A percentile compares a stretch with the other conserved stretches of the same genome.
Conservation (phyloP, 805 yeast species). For the Metschnikowia lunata region DNA sequence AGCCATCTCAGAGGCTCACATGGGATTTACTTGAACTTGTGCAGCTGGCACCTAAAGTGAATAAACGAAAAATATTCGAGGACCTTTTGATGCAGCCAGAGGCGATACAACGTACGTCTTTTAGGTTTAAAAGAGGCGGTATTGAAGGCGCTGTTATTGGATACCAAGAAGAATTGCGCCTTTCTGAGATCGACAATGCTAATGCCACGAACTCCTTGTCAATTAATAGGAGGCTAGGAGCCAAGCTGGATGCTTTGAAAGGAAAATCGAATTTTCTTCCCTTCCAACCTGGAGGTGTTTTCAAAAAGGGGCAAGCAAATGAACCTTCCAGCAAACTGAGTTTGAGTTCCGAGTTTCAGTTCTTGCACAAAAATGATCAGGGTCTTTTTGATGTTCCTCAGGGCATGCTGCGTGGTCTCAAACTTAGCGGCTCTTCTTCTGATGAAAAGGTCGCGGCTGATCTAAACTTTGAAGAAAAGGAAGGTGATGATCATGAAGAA, state of each 20-base stretch:
- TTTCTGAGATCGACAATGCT: constrained; percentile 46
- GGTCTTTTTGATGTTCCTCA: constrained; percentile 84
- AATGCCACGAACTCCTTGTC: constrained; percentile 70
- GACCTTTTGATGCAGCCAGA: constrained; percentile 56
- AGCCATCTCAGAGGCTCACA: constrained; percentile 58
- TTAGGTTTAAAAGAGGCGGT: constrained; percentile 70
- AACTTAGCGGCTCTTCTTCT: constrained; percentile 14
- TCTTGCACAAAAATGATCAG: constrained; percentile 57
- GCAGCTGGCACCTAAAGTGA: constrained; percentile 50
- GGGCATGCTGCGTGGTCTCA: constrained; percentile 73
- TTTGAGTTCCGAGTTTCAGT: constrained; percentile 17
- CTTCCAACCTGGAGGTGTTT: constrained; percentile 85
- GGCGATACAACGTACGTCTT: constrained; percentile 56
- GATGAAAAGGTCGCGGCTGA: constrained; percentile 5
- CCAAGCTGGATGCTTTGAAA: constrained; percentile 54
- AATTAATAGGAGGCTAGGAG: constrained; percentile 60
- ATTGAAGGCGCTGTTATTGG: constrained; percentile 64
- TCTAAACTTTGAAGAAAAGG: constrained; percentile 6
- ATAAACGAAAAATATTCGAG: constrained; percentile 34
- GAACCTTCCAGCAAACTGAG: constrained; percentile 13
- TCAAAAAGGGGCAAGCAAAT: constrained; percentile 18
- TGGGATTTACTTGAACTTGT: constrained; percentile 70
- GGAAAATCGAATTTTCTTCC: constrained; percentile 80
- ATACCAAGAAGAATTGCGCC: constrained; percentile 51
- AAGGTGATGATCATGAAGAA: constrained; percentile 4